A percentile compares a stretch with the other conserved stretches of the same genome.
phyloP scores from a whole-genome alignment of 768 basidiomycete species.

The Myochromella boudieri region DNA sequence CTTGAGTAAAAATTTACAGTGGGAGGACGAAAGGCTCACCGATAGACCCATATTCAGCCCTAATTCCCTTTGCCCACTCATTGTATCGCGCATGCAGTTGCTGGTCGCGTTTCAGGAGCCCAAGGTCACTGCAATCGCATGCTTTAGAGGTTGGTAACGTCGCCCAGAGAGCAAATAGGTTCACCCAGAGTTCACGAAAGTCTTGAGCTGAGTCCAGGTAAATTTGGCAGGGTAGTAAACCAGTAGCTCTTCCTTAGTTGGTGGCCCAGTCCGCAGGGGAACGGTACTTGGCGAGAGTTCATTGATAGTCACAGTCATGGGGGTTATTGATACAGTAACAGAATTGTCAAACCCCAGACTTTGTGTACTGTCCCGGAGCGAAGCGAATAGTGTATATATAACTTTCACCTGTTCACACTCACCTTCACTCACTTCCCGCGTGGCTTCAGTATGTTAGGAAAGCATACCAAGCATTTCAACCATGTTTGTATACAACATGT shows the following conservation, averaged over 20 bases:
- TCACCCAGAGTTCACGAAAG: slow-evolving; percentile 79
- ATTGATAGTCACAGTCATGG: not conserved
- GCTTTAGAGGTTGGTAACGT: not conserved
- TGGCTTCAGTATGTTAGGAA: no score
- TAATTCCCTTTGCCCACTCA: slow-evolving; percentile 55
- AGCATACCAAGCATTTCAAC: no score
- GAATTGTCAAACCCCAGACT: no score
- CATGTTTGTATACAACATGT: no score
- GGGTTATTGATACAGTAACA: slow-evolving; percentile 8
- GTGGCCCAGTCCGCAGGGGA: slow-evolving; percentile 55
- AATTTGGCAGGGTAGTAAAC: slow-evolving; percentile 73
- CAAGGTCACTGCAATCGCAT: slow-evolving; percentile 63
- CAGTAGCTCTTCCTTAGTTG: slow-evolving; percentile 66
- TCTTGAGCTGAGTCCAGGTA: slow-evolving; percentile 74
- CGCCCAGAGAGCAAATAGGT: slow-evolving; percentile 12
- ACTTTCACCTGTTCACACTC: no score
- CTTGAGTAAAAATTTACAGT: not conserved
- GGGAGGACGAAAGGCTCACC: slow-evolving; percentile 39
- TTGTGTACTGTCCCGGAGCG: no score
- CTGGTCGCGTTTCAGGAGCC: slow-evolving; percentile 73
- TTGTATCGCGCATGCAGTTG: slow-evolving; percentile 68
- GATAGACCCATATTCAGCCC: slow-evolving; percentile 60
- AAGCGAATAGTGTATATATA: no score
- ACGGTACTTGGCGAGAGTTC: slow-evolving; percentile 26
- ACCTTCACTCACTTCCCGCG: no score